Evolutionary conservation across 2,329 filamentous ascomycete genomes (phyloP).

Genomic region (Acrodontium crateriforme): DNA sequence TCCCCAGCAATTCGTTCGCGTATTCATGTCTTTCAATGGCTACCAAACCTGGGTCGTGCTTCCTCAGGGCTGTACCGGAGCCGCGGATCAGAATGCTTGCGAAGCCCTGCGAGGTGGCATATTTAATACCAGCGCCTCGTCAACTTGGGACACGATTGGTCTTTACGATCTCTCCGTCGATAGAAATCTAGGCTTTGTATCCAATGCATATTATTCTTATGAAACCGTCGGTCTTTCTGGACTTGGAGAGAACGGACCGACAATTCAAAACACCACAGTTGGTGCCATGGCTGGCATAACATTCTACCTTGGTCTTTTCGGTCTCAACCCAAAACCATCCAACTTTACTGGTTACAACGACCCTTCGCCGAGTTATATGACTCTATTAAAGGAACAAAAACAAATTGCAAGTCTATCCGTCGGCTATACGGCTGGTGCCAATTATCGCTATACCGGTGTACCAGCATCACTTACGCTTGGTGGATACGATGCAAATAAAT

Average conservation of each 20-base stretch:
- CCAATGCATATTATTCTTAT: conserved; percentile 53
- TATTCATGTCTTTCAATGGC: conserved; percentile 51
- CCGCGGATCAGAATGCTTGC: conserved; percentile 30
- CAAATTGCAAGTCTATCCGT: conserved; percentile 59
- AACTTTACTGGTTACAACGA: conserved; percentile 39
- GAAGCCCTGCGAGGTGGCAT: conserved; percentile 43
- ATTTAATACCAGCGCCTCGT: conserved; percentile 41
- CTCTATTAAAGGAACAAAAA: conserved; percentile 40
- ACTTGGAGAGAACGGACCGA: conserved; percentile 26
- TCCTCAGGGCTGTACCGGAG: conserved; percentile 38
- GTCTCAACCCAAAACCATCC: conserved; percentile 35
- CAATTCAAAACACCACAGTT: conserved; percentile 29
- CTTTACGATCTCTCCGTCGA: conserved; percentile 46
- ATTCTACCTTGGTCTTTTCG: conserved; percentile 34
- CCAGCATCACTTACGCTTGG: conserved; percentile 47
- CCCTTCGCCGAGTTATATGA: conserved; percentile 41
- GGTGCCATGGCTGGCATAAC: conserved; percentile 26
- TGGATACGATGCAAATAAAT: conserved; percentile 52
- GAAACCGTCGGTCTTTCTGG: conserved; percentile 30
- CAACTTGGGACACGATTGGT: conserved; percentile 45
- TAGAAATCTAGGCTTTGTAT: conserved; percentile 40
- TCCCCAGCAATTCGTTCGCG: conserved; percentile 39
- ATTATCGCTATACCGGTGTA: conserved; percentile 39
- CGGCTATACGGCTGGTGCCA: conserved; percentile 63
- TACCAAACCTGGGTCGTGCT: conserved; percentile 61